Percentiles rank a stretch among this genome's conserved stretches.
Conservation (phyloP, 2,329 filamentous ascomycete genomes). For the Mollisiaceae sp. region DNA sequence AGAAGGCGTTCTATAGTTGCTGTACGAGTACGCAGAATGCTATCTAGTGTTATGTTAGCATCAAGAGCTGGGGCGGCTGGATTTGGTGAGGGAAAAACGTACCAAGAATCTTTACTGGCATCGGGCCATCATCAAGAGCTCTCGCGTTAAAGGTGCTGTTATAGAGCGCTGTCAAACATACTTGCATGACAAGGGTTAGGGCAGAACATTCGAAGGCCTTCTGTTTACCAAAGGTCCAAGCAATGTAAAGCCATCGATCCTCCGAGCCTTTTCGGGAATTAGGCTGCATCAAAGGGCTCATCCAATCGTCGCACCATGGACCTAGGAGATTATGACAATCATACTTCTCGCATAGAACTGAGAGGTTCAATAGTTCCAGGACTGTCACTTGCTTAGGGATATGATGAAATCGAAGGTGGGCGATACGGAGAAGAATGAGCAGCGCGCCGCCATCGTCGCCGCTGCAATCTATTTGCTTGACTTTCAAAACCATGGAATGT, state of each 20-base stretch:
- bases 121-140: not conserved
- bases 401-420: conserved; percentile 3
- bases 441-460: conserved; percentile 7
- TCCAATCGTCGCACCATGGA: conserved; percentile 5
- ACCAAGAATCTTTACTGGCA: conserved; percentile 5
- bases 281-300: not conserved
- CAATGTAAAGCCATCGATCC: not conserved
- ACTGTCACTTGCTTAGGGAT: not conserved
- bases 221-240: conserved; percentile 13
- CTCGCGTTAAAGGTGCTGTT: not conserved
- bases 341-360: conserved; percentile 13
- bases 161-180: not conserved
- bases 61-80: not conserved
- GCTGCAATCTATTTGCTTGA: not conserved
- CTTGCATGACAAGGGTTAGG: conserved; percentile 1
- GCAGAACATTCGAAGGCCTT: not conserved
- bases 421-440: conserved; percentile 3
- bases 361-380: not conserved
- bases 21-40: not conserved
- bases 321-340: not conserved
- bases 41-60: not conserved
- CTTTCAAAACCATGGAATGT: no score
- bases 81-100: not conserved
- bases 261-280: not conserved
- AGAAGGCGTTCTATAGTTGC: not conserved